phyloP scores from a whole-genome alignment of 805 yeast genomes.

The Schizosaccharomyces osmophilus region DNA sequence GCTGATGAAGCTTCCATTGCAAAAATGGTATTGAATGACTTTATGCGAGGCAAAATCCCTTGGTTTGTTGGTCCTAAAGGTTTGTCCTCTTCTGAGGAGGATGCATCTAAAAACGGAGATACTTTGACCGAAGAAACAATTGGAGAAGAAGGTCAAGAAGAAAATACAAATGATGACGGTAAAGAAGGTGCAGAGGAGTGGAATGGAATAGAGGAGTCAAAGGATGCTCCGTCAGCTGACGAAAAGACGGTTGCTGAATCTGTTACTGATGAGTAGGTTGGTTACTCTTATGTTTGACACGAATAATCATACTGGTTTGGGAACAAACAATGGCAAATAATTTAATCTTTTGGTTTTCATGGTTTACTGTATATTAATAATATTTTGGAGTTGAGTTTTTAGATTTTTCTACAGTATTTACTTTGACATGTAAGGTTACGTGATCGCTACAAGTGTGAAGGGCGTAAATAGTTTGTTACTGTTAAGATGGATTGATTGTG shows the following conservation, averaged over 20 bases:
- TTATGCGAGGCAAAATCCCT: slow-evolving; percentile 91
- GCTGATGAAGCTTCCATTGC: slow-evolving; percentile 89
- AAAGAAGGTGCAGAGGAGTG: not conserved
- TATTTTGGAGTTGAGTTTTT: too few species aligned
- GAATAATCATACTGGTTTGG: not conserved
- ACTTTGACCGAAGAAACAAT: not conserved
- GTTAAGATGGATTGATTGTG: too few species aligned
- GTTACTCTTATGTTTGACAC: not conserved
- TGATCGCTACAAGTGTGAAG: too few species aligned
- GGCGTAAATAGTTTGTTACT: too few species aligned
- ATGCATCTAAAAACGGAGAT: not conserved
- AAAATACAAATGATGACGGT: not conserved
- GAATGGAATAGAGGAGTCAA: not conserved
- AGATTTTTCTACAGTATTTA: too few species aligned
- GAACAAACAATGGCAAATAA: not conserved
- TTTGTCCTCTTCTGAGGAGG: not conserved
- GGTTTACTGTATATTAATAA: too few species aligned
- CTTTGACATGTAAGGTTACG: too few species aligned
- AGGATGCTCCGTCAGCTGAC: not conserved
- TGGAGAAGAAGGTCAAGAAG: not conserved
- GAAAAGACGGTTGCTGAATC: not conserved
- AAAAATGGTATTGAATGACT: slow-evolving; percentile 72
- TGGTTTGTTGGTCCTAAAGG: slow-evolving; percentile 42
- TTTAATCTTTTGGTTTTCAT: too few species aligned
- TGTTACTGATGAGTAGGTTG: not conserved